Conservation (phyloP, 1,284 basidiomycete species). For the Phellinidium pouzarii region DNA sequence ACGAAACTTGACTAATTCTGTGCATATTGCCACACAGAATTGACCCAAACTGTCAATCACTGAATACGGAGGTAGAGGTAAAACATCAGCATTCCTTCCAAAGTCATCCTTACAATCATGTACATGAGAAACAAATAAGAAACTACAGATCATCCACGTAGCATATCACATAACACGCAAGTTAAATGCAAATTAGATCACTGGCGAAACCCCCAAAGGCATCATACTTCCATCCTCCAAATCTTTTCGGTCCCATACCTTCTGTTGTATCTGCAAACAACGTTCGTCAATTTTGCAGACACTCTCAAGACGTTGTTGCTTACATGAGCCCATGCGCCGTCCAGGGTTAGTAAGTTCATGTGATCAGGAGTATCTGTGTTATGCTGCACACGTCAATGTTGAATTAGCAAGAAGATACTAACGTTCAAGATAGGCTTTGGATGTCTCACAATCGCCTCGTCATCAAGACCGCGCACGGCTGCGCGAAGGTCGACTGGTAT, state of each 20-base stretch:
- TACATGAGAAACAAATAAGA: too few relatives aligned
- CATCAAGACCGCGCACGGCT: slow-evolving; percentile 61
- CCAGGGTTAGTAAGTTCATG: slow-evolving; percentile 65
- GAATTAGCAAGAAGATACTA: slow-evolving; percentile 10
- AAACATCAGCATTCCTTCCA: too few relatives aligned
- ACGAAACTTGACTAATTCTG: too few relatives aligned
- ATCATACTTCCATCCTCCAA: slow-evolving; percentile 16
- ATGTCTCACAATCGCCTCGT: slow-evolving; percentile 45
- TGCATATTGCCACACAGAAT: too few relatives aligned
- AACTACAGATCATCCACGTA: too few relatives aligned
- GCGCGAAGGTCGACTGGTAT: slow-evolving; percentile 61
- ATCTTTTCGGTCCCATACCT: slow-evolving; percentile 16
- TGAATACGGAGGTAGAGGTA: too few relatives aligned
- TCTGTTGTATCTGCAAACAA: slow-evolving; percentile 6
- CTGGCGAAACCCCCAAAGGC: slow-evolving; percentile 11
- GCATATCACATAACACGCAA: too few relatives aligned
- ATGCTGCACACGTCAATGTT: slow-evolving; percentile 39
- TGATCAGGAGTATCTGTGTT: slow-evolving; percentile 55
- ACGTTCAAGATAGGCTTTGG: neutral
- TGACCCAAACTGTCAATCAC: too few relatives aligned
- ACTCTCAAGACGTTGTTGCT: slow-evolving; percentile 22
- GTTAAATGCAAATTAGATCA: too few relatives aligned
- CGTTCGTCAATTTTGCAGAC: too few relatives aligned
- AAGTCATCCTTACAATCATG: too few relatives aligned
- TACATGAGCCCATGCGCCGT: slow-evolving; percentile 54